A percentile compares a stretch with the other conserved stretches of the same genome.
These are phyloP conservation scores for Crucihimalaya himalaica DNA, from an alignment of 345 rosid genomes.

Conservation along the genomic window DNA sequence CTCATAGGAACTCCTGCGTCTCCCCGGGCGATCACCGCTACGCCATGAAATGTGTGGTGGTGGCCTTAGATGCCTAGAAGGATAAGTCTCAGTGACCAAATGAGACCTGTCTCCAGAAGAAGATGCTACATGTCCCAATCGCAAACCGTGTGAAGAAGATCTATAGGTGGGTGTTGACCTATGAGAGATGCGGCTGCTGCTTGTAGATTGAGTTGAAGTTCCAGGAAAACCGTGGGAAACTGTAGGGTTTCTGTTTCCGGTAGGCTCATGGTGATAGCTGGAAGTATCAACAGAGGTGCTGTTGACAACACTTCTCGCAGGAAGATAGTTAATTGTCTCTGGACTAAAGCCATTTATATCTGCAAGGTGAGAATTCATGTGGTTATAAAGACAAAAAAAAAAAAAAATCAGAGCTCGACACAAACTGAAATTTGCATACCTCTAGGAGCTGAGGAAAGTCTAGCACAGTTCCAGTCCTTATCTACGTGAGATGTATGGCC, in stretches of 20 bases:
- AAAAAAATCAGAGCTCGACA: slow-evolving; percentile 3
- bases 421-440: slow-evolving; percentile 54
- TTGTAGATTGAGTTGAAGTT: slow-evolving; percentile 49
- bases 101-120: slow-evolving; percentile 60
- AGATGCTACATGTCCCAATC: slow-evolving; percentile 52
- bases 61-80: slow-evolving; percentile 65
- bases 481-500: slow-evolving; percentile 48
- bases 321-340: slow-evolving; percentile 49
- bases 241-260: slow-evolving; percentile 51
- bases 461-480: slow-evolving; percentile 61
- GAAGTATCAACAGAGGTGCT: slow-evolving; percentile 50
- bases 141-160: slow-evolving; percentile 59
- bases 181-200: slow-evolving; percentile 58
- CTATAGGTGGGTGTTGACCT: slow-evolving; percentile 64
- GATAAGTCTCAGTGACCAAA: slow-evolving; percentile 54
- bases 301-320: slow-evolving; percentile 46
- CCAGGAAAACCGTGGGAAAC: slow-evolving; percentile 54
- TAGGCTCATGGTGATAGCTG: slow-evolving; percentile 52
- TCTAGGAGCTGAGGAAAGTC: slow-evolving; percentile 53
- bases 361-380: slow-evolving; percentile 42
- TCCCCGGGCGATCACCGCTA: slow-evolving; percentile 59
- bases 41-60: slow-evolving; percentile 59
- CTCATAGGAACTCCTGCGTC: slow-evolving; percentile 68
- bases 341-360: slow-evolving; percentile 57
- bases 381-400: background rate